Base-by-base conservation (phyloP, 2,329 filamentous ascomycete genomes). In the Alternaria gaisen region DNA sequence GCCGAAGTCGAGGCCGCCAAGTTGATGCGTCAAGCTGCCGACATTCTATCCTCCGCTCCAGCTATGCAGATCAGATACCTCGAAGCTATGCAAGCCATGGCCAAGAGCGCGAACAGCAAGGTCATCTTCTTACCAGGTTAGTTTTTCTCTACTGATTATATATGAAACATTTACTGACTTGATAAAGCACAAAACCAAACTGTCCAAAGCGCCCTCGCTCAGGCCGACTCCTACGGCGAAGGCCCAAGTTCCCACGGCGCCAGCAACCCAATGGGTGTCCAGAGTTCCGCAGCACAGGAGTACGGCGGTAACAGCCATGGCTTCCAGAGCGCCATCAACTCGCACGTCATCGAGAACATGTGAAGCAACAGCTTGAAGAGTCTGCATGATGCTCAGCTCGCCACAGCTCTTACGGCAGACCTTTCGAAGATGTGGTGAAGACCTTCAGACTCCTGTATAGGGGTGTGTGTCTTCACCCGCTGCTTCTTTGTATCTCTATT, bases 81-180 rank as follows among this genome's bases (percentile, higher is more conserved):
- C 69, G 95, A 99, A 83, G 94, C 95, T 4, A 98, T 98, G 94
- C 95, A 98, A 80, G 88, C 92, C 42, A 99, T 99, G 94, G 95
- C 95, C 72, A 98, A 97, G 87, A 88, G 88, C 0, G 92, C 93
- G 48, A 96, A 93, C 81, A 87, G 85, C 80, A 96, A 96, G 82
- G 91, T 95, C 16, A 67, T 67, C 24, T 64, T 67, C 57, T 26
- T 67, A 1, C 69, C 69, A 6, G 40, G 40, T n/a, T 4, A 18
- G n/a, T 20, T 0, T 5, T 12, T 4, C 3, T 1, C 16, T 9
- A 9, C 14, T 5, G 0, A 12, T n/a, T 20, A 5, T 8, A 46
- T 30, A 5, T 20, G 2, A 28, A 11, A 28, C 42, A 28, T n/a
- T 1, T 11, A 7, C 11, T 48, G 11, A 48, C 20, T 22, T 22